A percentile compares a stretch with the other conserved stretches of the same genome.
phyloP scores from a whole-genome alignment of 2,329 filamentous ascomycete genomes.

The Fusarium zealandicum region DNA sequence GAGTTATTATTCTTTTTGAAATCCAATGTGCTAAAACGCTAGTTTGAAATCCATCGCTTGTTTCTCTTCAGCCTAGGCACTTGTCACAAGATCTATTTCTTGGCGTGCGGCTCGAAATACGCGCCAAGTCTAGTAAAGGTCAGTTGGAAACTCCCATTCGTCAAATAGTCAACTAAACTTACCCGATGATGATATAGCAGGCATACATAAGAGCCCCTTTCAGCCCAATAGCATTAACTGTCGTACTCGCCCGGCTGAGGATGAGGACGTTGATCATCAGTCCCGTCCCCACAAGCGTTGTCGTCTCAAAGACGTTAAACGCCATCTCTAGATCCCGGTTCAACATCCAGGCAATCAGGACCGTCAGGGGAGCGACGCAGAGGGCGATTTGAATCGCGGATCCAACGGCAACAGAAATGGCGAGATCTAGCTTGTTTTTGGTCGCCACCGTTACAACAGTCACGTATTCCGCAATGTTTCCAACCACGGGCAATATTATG shows the following conservation, averaged over 20 bases:
- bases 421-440: slow-evolving; percentile 68
- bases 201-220: slow-evolving; percentile 65
- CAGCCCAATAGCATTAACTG: slow-evolving; percentile 56
- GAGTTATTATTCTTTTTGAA: background rate
- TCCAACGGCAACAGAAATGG: slow-evolving; percentile 66
- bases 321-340: slow-evolving; percentile 67
- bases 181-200: slow-evolving; percentile 60
- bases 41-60: background rate
- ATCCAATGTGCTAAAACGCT: background rate
- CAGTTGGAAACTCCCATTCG: background rate
- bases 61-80: background rate
- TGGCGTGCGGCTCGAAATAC: slow-evolving; percentile 24
- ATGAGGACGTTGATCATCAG: slow-evolving; percentile 80
- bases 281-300: slow-evolving; percentile 73
- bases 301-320: slow-evolving; percentile 78
- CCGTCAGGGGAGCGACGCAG: slow-evolving; percentile 66
- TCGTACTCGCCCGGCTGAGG: slow-evolving; percentile 74
- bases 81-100: slow-evolving; percentile 11
- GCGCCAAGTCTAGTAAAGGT: slow-evolving; percentile 13
- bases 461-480: slow-evolving; percentile 69
- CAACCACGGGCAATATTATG: slow-evolving; percentile 67
- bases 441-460: slow-evolving; percentile 66
- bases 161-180: background rate
- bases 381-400: slow-evolving; percentile 68
- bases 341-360: slow-evolving; percentile 66